phyloP scores from a whole-genome alignment of 768 basidiomycete genomes.

The Asterophora parasitica region DNA sequence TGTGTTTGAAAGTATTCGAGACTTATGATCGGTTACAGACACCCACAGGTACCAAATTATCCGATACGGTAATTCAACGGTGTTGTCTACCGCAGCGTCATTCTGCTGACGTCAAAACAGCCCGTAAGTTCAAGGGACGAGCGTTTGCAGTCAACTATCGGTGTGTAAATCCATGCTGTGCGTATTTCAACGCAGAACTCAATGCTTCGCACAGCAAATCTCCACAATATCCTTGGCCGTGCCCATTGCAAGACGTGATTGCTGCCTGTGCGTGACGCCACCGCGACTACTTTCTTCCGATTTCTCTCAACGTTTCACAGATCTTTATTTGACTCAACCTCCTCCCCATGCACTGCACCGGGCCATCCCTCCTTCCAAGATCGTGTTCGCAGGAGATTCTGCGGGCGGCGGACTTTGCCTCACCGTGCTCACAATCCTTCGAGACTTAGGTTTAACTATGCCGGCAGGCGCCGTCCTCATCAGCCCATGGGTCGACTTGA shows the following conservation, averaged over 20 bases:
- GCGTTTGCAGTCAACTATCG: conserved; percentile 61
- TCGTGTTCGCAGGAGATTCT: conserved; percentile 76
- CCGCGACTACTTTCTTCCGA: not conserved
- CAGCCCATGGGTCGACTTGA: conserved; percentile 83
- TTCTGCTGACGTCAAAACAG: conserved; percentile 28
- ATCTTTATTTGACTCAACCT: conserved; percentile 71
- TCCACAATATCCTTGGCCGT: conserved; percentile 83
- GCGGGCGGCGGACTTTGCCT: conserved; percentile 70
- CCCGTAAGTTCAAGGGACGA: conserved; percentile 66
- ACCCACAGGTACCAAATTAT: conserved; percentile 60
- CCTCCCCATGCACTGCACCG: conserved; percentile 60
- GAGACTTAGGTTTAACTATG: conserved; percentile 64
- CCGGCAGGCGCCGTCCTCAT: conserved; percentile 77
- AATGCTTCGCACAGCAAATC: conserved; percentile 47
- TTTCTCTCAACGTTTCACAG: conserved; percentile 23
- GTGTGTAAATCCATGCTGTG: conserved; percentile 9
- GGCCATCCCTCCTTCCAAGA: conserved; percentile 58
- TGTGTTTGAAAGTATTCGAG: not conserved
- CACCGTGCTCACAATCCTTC: conserved; percentile 54
- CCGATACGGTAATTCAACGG: conserved; percentile 39
- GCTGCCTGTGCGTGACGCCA: conserved; percentile 52
- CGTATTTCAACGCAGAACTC: not conserved
- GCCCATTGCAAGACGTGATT: conserved; percentile 69
- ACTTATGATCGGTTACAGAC: conserved; percentile 26
- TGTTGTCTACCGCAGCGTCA: not conserved